Conservation (phyloP, 2,329 filamentous ascomycete species). For the Pezicula rhizophila region DNA sequence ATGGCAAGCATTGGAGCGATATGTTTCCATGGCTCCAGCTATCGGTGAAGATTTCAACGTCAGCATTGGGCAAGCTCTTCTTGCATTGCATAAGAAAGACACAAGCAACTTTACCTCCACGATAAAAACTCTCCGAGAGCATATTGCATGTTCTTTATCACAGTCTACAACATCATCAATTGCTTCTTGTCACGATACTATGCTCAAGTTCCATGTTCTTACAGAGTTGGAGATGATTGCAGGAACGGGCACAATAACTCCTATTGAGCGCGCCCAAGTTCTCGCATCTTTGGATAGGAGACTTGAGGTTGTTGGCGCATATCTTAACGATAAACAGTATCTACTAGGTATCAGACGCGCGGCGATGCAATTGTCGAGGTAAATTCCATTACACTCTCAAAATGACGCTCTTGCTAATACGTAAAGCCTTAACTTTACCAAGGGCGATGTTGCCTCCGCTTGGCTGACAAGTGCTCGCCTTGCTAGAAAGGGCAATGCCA, state of each 20-base stretch:
- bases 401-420: conserved; percentile 22
- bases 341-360: conserved; percentile 80
- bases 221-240: conserved; percentile 80
- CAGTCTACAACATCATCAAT: conserved; percentile 73
- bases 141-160: conserved; percentile 69
- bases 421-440: conserved; percentile 46
- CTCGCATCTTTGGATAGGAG: conserved; percentile 62
- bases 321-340: conserved; percentile 90
- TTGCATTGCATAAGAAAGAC: conserved; percentile 50
- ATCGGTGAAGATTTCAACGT: conserved; percentile 70
- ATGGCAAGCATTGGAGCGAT: conserved; percentile 69
- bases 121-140: conserved; percentile 61
- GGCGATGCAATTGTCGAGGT: conserved; percentile 74
- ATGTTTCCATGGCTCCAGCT: conserved; percentile 46
- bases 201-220: conserved; percentile 81
- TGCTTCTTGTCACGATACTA: conserved; percentile 74
- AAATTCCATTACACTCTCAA: conserved; percentile 28
- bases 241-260: conserved; percentile 33
- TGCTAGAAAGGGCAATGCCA: conserved; percentile 77
- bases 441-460: conserved; percentile 70
- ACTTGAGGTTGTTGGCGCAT: conserved; percentile 85
- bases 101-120: conserved; percentile 45
- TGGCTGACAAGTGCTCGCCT: conserved; percentile 84
- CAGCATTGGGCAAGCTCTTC: conserved; percentile 63
- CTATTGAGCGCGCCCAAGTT: conserved; percentile 28